Percentiles rank a stretch among this genome's conserved stretches.
phyloP scores from a whole-genome alignment of 2,329 filamentous ascomycete genomes.

The Apiospora marii region DNA sequence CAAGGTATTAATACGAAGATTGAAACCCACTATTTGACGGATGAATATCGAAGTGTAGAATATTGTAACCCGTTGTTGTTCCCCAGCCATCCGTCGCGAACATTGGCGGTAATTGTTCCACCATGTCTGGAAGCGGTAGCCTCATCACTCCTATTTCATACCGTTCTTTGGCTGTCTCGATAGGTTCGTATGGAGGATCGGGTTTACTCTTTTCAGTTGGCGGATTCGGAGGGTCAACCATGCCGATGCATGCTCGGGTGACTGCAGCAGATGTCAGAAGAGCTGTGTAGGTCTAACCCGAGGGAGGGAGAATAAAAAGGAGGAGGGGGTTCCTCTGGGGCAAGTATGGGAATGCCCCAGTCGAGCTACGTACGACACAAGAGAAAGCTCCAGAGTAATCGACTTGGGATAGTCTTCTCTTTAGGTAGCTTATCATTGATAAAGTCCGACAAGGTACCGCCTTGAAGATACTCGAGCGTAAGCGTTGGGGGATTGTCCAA shows the following conservation, averaged over 20 bases:
- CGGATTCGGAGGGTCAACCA: neutral
- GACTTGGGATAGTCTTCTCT: neutral
- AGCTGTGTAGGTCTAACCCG: neutral
- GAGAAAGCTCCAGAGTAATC: constrained; percentile 5
- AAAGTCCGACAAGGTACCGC: neutral
- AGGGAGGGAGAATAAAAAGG: neutral
- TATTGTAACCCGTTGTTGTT: neutral
- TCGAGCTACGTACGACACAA: neutral
- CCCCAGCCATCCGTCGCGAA: neutral
- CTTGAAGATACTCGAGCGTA: neutral
- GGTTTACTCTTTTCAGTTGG: neutral
- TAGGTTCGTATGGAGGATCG: neutral
- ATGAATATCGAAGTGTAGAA: neutral
- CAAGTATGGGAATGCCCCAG: neutral
- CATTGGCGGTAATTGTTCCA: neutral
- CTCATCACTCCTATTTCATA: neutral
- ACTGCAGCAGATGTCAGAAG: neutral
- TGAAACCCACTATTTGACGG: neutral
- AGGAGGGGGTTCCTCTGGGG: too few species aligned
- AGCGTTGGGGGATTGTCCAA: neutral
- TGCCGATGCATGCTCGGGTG: neutral
- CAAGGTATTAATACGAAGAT: neutral
- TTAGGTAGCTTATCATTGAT: neutral
- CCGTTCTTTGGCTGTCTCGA: neutral
- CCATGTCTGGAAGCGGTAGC: constrained; percentile 9